A percentile compares a stretch with the other conserved stretches of the same genome.
Conservation (phyloP, 2,329 filamentous ascomycete species). For the Clarireedia hainanense region DNA sequence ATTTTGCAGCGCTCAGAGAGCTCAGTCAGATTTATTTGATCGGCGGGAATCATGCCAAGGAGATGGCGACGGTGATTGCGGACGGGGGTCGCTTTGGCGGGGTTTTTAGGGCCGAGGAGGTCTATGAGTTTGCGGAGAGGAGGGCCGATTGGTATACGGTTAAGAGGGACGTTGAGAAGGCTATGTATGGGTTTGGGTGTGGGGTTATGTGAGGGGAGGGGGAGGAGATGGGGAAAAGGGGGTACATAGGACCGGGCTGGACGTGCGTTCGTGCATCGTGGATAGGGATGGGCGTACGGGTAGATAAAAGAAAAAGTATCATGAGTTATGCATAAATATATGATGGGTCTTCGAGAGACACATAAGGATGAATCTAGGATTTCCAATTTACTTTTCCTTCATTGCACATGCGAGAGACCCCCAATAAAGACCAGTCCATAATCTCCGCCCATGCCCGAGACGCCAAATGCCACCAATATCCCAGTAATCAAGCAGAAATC, state of each 20-base stretch:
- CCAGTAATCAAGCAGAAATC: not conserved
- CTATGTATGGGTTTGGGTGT: slow-evolving; percentile 96
- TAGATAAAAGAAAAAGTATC: not conserved
- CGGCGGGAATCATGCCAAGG: slow-evolving; percentile 77
- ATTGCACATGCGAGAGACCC: not conserved
- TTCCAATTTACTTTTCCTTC: not conserved
- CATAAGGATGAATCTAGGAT: not conserved
- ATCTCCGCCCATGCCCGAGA: no score
- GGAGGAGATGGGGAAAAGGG: not conserved
- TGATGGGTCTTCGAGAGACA: not conserved
- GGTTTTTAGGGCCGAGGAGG: slow-evolving; percentile 90
- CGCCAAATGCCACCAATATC: not conserved
- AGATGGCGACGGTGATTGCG: slow-evolving; percentile 90
- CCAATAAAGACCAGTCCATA: no score
- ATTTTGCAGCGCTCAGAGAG: slow-evolving; percentile 87
- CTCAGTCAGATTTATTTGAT: slow-evolving; percentile 94
- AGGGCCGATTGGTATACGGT: slow-evolving; percentile 94
- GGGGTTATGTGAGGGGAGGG: slow-evolving; percentile 32
- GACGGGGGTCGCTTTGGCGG: slow-evolving; percentile 85
- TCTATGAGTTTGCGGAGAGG: slow-evolving; percentile 93
- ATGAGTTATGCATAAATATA: not conserved
- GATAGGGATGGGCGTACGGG: not conserved
- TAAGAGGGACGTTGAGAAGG: slow-evolving; percentile 79
- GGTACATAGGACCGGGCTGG: not conserved
- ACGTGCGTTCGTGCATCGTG: not conserved